Base-by-base conservation (phyloP, 2,329 filamentous ascomycete species). In the Fusarium secorum region DNA sequence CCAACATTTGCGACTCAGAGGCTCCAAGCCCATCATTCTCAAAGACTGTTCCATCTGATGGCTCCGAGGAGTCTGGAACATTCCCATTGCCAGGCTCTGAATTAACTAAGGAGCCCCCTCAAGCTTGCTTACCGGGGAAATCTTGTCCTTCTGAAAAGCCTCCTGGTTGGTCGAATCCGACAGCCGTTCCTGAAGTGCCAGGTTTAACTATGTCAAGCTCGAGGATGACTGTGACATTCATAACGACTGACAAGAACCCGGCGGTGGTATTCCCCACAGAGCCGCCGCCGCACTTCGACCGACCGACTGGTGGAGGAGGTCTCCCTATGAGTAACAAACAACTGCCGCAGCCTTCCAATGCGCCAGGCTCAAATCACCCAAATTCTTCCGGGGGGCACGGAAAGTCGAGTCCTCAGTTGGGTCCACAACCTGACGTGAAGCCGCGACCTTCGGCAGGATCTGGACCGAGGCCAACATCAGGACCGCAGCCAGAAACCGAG, bases 211-310 rank as follows among this genome's bases (percentile, higher is more conserved):
- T 56, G 49, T 70, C 63, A 30, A 57, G 51, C 38, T 58, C 57
- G 51, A 64, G 71, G 52, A 26, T 72, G 30, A 83, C 82, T 10
- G 71, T 85, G 49, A 85, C 82, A 7, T 83, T 86, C 49, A 74
- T 85, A 54, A 87, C 85, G 4, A 87, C 86, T 6, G 86, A 87
- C 74, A 88, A 87, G 74, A 88, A 88, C 60, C 86, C 86, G 1
- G 81, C 83, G 13, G 84, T 87, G 20, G 81, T 87, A 5, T 79
- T 80, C 64, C 74, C 83, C 2, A 79, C 81, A 5, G 76, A 81
- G 20, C 64, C 75, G 8, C 77, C 80, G 9, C 84, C 84, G 1
- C 70, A 77, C 66, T 86, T 85, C 68, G 81, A 80, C 28, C 66
- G 71, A 35, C 68, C 73, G 11, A 59, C 63, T 7, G 48, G 48